Conservation (phyloP, 352 stramenopile genomes). For the Thalassiosira sp. region DNA sequence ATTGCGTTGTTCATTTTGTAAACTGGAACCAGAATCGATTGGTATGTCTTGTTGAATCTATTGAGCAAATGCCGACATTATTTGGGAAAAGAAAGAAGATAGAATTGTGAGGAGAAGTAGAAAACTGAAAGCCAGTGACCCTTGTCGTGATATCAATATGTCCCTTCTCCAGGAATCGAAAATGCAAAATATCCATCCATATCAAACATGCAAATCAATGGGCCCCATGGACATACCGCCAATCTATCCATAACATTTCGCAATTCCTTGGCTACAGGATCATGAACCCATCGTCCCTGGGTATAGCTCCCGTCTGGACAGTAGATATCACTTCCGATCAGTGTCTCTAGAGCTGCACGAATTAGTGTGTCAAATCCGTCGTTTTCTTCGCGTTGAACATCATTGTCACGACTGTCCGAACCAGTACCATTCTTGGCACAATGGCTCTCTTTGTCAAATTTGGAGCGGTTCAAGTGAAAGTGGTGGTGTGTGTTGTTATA, state of each 20-base stretch:
- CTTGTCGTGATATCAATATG: too few relatives aligned
- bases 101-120: background rate
- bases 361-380: conserved; percentile 12
- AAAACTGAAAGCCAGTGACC: background rate
- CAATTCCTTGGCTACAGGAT: conserved; percentile 23
- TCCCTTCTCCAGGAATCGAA: too few relatives aligned
- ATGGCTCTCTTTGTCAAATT: background rate
- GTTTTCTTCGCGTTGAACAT: too few relatives aligned
- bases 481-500: too few relatives aligned
- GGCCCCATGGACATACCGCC: conserved; percentile 12
- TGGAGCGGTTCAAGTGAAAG: background rate
- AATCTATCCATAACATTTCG: conserved; percentile 25
- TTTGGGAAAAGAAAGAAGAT: background rate
- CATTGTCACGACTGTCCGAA: too few relatives aligned
- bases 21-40: background rate
- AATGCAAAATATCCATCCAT: too few relatives aligned
- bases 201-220: background rate
- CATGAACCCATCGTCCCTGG: conserved; percentile 31
- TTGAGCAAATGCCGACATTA: background rate
- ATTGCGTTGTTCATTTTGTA: conserved; percentile 21
- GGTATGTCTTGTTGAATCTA: background rate
- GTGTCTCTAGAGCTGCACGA: conserved; percentile 7
- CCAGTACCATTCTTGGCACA: background rate
- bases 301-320: conserved; percentile 25
- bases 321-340: conserved; percentile 31